Conservation (phyloP, 2,329 filamentous ascomycete genomes). For the Periconia sp. region DNA sequence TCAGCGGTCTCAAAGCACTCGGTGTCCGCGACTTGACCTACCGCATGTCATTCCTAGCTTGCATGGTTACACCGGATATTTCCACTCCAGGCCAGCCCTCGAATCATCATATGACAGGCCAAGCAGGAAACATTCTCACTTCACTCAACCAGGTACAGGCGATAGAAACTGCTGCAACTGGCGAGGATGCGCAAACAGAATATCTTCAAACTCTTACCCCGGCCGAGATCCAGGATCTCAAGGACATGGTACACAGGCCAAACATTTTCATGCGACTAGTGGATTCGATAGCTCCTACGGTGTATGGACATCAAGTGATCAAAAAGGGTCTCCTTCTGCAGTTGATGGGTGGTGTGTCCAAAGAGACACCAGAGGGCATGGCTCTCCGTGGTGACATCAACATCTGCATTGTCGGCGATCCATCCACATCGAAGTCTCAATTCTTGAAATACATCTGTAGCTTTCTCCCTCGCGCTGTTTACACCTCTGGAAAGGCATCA, state of each 20-base stretch:
- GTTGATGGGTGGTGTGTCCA: slow-evolving; percentile 92
- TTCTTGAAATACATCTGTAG: slow-evolving; percentile 98
- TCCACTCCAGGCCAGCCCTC: slow-evolving; percentile 75
- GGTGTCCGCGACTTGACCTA: slow-evolving; percentile 96
- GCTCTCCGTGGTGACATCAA: slow-evolving; percentile 96
- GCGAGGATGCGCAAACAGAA: slow-evolving; percentile 84
- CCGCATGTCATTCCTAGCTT: slow-evolving; percentile 91
- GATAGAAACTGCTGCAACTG: slow-evolving; percentile 65
- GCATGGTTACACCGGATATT: slow-evolving; percentile 91
- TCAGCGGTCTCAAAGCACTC: slow-evolving; percentile 85
- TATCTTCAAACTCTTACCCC: slow-evolving; percentile 83
- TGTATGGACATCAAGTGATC: slow-evolving; percentile 95
- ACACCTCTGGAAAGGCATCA: slow-evolving; percentile 96
- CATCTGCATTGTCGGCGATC: slow-evolving; percentile 96
- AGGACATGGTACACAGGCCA: slow-evolving; percentile 90
- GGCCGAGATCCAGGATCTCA: slow-evolving; percentile 87
- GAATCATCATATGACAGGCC: slow-evolving; percentile 68
- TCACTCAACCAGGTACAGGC: slow-evolving; percentile 75
- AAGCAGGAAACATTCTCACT: slow-evolving; percentile 81
- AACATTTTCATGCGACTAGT: slow-evolving; percentile 94
- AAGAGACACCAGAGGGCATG: slow-evolving; percentile 92
- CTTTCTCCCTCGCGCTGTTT: slow-evolving; percentile 93
- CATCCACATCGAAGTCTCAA: slow-evolving; percentile 95
- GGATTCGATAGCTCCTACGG: slow-evolving; percentile 92
- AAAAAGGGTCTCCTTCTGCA: slow-evolving; percentile 96